phyloP scores from a whole-genome alignment of 2,329 filamentous ascomycete genomes.

The Paecilomyces sp. region DNA sequence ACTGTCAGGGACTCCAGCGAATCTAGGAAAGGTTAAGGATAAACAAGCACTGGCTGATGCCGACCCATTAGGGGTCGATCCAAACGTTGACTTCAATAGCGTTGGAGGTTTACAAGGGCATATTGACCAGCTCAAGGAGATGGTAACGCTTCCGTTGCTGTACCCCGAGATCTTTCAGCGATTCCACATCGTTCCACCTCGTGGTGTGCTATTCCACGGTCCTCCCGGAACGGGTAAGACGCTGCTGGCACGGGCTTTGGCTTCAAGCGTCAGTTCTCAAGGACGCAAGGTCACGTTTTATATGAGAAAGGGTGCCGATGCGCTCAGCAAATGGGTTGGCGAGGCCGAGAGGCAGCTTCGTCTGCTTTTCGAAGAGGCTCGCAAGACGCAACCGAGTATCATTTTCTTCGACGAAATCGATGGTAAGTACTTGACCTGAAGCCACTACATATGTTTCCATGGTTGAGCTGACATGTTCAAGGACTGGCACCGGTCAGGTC shows the following conservation, averaged over 20 bases:
- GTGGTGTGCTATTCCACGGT: constrained; percentile 93
- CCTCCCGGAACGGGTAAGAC: constrained; percentile 98
- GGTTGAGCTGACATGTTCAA: constrained; percentile 12
- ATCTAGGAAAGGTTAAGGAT: constrained; percentile 89
- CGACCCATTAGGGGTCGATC: constrained; percentile 86
- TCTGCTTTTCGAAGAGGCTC: constrained; percentile 88
- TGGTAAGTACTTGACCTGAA: constrained; percentile 43
- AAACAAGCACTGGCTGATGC: constrained; percentile 87
- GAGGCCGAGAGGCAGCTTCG: constrained; percentile 94
- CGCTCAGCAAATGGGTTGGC: constrained; percentile 96
- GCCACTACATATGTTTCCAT: background rate
- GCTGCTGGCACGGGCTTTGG: constrained; percentile 83
- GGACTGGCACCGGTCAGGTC: constrained; percentile 84
- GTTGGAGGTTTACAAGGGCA: constrained; percentile 89
- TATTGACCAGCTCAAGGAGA: constrained; percentile 96
- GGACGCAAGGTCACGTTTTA: constrained; percentile 97
- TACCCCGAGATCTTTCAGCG: constrained; percentile 91
- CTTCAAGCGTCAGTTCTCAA: constrained; percentile 80
- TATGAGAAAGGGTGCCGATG: constrained; percentile 98
- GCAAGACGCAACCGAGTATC: constrained; percentile 94
- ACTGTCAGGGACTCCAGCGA: constrained; percentile 60
- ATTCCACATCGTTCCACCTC: constrained; percentile 88
- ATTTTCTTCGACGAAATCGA: constrained; percentile 99
- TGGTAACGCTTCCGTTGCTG: constrained; percentile 88
- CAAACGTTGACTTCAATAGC: constrained; percentile 87